Evolutionary conservation across 176 grass and related monocot species (phyloP), one percentile per base, ranked within the genome.

Genomic region (Tillandsia leiboldiana): DNA sequence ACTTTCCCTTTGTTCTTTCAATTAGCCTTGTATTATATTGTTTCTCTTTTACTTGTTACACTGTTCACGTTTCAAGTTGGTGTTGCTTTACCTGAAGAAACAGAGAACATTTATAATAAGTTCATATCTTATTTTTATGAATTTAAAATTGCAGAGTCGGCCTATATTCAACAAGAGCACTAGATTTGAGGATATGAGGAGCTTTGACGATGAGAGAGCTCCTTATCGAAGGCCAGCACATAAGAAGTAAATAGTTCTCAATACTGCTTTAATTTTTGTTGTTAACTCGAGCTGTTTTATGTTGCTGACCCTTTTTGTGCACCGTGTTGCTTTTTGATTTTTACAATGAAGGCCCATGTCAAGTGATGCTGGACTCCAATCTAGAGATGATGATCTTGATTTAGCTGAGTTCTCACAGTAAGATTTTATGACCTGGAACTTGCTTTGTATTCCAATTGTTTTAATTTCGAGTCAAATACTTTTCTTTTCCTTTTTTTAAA

Each of bases 161-260:
- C 84, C 89, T 51, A 97, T 97, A 90, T 97, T 97, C 78, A 90
- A 97, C 66, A 97, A 97, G 74, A 97, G 89, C 68, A 91, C 82
- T n/a, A 84, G 94, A 63, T 93, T 90, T 81, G 94, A 97, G 66
- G 94, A 97, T 66, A 97, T 97, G 89, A 87, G 77, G 69, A 77
- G 72, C 47, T 87, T 74, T 74, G 94, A 97, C 17, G 89, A 86
- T 79, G 86, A 85, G 81, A 78, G 82, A 69, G 77, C 53, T 54
- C 89, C 89, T 70, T 97, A 93, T 57, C 81, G 93, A 74, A 77
- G 87, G 26, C 86, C 79, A 47, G 65, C 87, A 49, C 75, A 82
- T 63, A 89, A 87, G 70, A 97, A 90, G 94, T 97, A 69, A 85
- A 58, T 72, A 64, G n/a, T 26, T 51, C 20, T 13, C 70, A 54